Base-by-base conservation (phyloP, 2,329 filamentous ascomycete species). In the Penicillium sclerotiorum region DNA sequence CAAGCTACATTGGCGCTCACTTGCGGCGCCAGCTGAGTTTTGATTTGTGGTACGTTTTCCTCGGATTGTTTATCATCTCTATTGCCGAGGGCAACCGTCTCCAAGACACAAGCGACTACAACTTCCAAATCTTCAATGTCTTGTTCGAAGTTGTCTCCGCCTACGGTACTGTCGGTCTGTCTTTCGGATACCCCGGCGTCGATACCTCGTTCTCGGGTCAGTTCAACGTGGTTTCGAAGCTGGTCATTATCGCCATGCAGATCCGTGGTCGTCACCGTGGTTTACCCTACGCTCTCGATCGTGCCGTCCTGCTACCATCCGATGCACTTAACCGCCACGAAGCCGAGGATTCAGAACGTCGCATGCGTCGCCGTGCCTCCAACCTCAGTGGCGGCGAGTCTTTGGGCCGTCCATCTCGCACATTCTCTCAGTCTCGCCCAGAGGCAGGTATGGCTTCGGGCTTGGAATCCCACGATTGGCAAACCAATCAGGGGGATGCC, bases 41-140 rank as follows among this genome's bases (percentile, higher is more conserved):
- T 74, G 94, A 99, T 73, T 72, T 99, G 71, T 99, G 94, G 94
- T 99, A 91, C 64, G 88, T 99, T 50, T 96, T 95, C 66, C 70
- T 97, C 18, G 94, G 94, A 1, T 84, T 95, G 60, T 99, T 99
- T 73, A 83, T 97, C 67, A 88, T 99, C 63, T 81, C 88, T 53
- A 96, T 99, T 61, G 85, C 89, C 23, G 95, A 99, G 73, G 93
- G 91, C 4, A 49, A 63, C 7, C 83, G 85, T 13, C 77, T 99
- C 11, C 77, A 88, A 65, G 80, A 81, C 60, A 73, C 70, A 20
- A 77, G 85, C 51, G 74, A 85, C 44, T 77, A 76, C 53, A 61
- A 66, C 3, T 89, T 91, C 61, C 81, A 83, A 49, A 75, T 89
- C 67, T 92, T 89, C 66, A 74, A 80, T 6, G 77, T 83, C 7